Evolutionary conservation across 176 grass and related monocot species (phyloP).

Genomic region (Avena eriantha): DNA sequence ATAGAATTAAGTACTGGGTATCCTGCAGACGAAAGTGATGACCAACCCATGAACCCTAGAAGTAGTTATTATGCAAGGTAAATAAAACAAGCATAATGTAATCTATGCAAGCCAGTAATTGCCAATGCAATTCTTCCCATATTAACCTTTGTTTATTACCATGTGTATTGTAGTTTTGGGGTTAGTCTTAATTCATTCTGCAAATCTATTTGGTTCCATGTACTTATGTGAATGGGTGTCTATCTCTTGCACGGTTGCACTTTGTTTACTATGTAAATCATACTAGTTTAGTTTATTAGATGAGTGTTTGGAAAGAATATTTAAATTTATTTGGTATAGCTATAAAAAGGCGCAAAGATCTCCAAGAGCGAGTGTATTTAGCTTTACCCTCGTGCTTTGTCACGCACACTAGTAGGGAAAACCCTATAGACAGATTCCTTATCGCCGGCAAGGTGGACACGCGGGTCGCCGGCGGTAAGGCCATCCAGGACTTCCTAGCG

Average conservation of each 20-base stretch:
- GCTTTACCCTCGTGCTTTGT: too few relatives aligned
- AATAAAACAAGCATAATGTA: not conserved
- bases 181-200: not conserved
- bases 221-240: not conserved
- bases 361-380: too few relatives aligned
- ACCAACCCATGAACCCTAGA: slow-evolving; percentile 38
- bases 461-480: too few relatives aligned
- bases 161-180: not conserved
- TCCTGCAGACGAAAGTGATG: not conserved
- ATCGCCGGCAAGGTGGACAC: too few relatives aligned
- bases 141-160: not conserved
- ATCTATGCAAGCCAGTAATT: not conserved
- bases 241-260: not conserved
- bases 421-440: too few relatives aligned
- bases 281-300: not conserved
- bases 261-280: not conserved
- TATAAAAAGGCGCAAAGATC: too few relatives aligned
- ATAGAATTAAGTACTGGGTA: not conserved
- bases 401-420: too few relatives aligned
- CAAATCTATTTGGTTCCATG: not conserved
- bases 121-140: not conserved
- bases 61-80: slow-evolving; percentile 45
- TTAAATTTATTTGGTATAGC: too few relatives aligned
- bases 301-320: not conserved
- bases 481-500: too few relatives aligned